Conservation (phyloP, 164 flowering plant species). For the Vitis riparia region DNA sequence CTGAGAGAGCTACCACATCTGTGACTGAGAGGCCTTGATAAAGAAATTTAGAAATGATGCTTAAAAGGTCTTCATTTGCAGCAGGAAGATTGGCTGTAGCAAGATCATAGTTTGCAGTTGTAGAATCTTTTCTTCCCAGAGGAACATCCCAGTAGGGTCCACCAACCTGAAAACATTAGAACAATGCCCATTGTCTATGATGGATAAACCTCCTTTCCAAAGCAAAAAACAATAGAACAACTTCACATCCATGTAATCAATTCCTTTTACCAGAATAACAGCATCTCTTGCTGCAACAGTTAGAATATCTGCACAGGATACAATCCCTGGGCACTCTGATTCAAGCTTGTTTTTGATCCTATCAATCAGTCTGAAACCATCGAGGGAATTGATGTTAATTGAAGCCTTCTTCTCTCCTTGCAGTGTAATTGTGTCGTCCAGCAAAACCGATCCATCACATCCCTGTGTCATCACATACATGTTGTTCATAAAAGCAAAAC, state of each 20-base stretch:
- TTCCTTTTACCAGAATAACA: conserved; percentile 62
- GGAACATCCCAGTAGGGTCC: conserved; percentile 98
- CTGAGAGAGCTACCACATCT: conserved; percentile 89
- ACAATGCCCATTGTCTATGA: too few species aligned
- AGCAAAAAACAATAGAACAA: not conserved
- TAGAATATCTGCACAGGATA: conserved; percentile 92
- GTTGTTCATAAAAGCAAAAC: not conserved
- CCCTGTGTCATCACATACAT: conserved; percentile 48
- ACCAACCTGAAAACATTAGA: conserved; percentile 58
- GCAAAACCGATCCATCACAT: conserved; percentile 87
- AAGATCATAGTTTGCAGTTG: conserved; percentile 53
- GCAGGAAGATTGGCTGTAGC: conserved; percentile 59
- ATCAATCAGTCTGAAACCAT: conserved; percentile 71
- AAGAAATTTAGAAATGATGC: conserved; percentile 65
- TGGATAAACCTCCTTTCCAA: too few species aligned
- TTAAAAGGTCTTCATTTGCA: conserved; percentile 49
- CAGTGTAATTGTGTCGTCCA: conserved; percentile 75
- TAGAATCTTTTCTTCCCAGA: conserved; percentile 83
- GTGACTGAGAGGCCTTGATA: conserved; percentile 83
- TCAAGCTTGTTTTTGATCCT: conserved; percentile 79
- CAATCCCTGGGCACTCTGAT: conserved; percentile 87
- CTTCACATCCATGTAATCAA: not conserved
- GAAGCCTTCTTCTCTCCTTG: conserved; percentile 79
- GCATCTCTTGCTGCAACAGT: conserved; percentile 97
- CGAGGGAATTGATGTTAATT: conserved; percentile 51